A percentile compares a stretch with the other conserved stretches of the same genome.
Conservation (phyloP, 306 rosid species). For the Coriaria nepalensis region DNA sequence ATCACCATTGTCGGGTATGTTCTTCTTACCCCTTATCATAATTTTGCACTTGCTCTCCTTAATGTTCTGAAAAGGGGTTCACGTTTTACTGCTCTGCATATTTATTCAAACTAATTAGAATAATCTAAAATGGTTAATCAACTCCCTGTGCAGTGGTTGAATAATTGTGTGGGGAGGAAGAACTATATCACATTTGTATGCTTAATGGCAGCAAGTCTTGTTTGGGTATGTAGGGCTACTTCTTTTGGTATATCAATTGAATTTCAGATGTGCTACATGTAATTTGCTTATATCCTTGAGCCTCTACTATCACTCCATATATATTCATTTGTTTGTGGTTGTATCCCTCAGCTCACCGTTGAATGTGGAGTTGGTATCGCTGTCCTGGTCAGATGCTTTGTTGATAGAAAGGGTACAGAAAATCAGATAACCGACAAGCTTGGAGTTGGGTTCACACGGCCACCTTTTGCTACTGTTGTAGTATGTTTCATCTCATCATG, state of each 20-base stretch:
- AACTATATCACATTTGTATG: slow-evolving; percentile 63
- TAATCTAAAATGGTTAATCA: not conserved
- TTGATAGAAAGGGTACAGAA: slow-evolving; percentile 52
- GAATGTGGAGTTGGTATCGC: slow-evolving; percentile 72
- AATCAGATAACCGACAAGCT: slow-evolving; percentile 53
- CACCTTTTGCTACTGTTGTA: slow-evolving; percentile 65
- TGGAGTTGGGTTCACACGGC: slow-evolving; percentile 62
- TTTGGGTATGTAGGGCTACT: slow-evolving; percentile 41
- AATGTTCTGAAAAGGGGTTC: too few relatives aligned
- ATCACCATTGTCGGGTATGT: slow-evolving; percentile 75
- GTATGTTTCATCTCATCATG: slow-evolving; percentile 23
- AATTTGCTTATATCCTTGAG: not conserved
- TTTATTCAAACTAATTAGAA: too few relatives aligned
- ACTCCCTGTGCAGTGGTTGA: slow-evolving; percentile 61
- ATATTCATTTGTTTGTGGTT: not conserved
- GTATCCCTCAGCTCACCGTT: slow-evolving; percentile 41
- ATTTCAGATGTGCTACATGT: not conserved
- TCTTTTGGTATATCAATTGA: not conserved
- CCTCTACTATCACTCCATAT: not conserved
- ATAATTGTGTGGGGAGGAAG: slow-evolving; percentile 75
- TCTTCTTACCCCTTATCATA: slow-evolving; percentile 1
- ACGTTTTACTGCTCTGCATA: too few relatives aligned
- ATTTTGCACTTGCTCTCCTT: too few relatives aligned
- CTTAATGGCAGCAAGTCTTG: slow-evolving; percentile 72
- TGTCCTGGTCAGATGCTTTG: slow-evolving; percentile 71